Evolutionary conservation across 345 rosid genomes (phyloP).

Genomic region (Dipteronia dyeriana): DNA sequence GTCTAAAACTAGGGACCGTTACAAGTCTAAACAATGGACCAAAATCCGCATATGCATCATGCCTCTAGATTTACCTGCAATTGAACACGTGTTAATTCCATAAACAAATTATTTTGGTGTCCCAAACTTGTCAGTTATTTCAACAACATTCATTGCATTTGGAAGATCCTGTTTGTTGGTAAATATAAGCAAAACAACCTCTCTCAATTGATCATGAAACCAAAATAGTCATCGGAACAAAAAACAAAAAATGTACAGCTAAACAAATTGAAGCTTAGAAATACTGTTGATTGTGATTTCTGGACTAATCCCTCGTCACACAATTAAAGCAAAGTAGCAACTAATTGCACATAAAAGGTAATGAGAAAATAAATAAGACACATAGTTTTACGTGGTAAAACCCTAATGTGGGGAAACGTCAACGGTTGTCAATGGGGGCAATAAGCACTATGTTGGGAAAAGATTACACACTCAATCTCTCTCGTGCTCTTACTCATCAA

Average conservation of each 20-base stretch:
- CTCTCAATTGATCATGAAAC: constrained; percentile 77
- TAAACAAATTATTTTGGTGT: not conserved
- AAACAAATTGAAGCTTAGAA: not conserved
- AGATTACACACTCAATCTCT: no score
- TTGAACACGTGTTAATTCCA: not conserved
- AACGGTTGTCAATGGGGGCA: no score
- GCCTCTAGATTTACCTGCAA: constrained; percentile 74
- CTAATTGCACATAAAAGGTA: no score
- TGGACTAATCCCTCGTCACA: no score
- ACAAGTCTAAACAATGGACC: no score
- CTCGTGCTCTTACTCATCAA: no score
- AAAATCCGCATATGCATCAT: constrained; percentile 13
- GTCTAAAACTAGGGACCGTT: not conserved
- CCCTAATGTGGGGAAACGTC: no score
- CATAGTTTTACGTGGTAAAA: no score
- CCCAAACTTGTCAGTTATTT: constrained; percentile 91
- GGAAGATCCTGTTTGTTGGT: constrained; percentile 96
- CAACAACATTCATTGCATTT: constrained; percentile 95
- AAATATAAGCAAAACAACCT: constrained; percentile 85
- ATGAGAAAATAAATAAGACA: no score
- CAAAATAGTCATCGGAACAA: not conserved
- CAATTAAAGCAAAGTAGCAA: no score
- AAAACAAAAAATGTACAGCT: not conserved
- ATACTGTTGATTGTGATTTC: no score
- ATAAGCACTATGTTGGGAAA: no score